Evolutionary conservation across 2,329 filamentous ascomycete species (phyloP).

Genomic region (Fusarium temperatum): DNA sequence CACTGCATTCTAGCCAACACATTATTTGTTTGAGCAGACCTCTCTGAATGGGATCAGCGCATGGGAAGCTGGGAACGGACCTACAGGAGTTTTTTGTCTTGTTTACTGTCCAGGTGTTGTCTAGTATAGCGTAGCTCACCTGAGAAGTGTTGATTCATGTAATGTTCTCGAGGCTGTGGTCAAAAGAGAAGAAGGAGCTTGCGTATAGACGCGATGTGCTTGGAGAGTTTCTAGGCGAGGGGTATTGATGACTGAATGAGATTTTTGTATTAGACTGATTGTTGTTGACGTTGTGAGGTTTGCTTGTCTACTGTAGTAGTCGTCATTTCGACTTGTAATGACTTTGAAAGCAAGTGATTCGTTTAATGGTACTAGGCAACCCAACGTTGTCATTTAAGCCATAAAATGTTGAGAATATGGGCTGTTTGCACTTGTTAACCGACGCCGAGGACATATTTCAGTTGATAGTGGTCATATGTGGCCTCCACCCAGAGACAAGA

Average conservation of each 20-base stretch:
- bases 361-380: too few relatives aligned
- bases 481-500: background rate
- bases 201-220: conserved; percentile 36
- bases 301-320: background rate
- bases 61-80: conserved; percentile 22
- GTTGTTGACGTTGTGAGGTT: background rate
- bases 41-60: conserved; percentile 31
- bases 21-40: conserved; percentile 23
- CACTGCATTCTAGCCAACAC: conserved; percentile 18
- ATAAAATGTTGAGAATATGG: background rate
- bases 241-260: conserved; percentile 44
- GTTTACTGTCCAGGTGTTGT: conserved; percentile 17
- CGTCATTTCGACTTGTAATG: background rate
- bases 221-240: conserved; percentile 22
- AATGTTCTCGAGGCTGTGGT: conserved; percentile 35
- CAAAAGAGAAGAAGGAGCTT: conserved; percentile 19
- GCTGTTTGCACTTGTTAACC: background rate
- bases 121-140: conserved; percentile 11
- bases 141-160: conserved; percentile 24
- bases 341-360: background rate
- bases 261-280: conserved; percentile 30
- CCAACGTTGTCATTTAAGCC: background rate
- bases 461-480: conserved; percentile 5
- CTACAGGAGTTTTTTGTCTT: conserved; percentile 36
- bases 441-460: conserved; percentile 18